phyloP scores from a whole-genome alignment of 768 basidiomycete genomes.

The Amanita rimosa region DNA sequence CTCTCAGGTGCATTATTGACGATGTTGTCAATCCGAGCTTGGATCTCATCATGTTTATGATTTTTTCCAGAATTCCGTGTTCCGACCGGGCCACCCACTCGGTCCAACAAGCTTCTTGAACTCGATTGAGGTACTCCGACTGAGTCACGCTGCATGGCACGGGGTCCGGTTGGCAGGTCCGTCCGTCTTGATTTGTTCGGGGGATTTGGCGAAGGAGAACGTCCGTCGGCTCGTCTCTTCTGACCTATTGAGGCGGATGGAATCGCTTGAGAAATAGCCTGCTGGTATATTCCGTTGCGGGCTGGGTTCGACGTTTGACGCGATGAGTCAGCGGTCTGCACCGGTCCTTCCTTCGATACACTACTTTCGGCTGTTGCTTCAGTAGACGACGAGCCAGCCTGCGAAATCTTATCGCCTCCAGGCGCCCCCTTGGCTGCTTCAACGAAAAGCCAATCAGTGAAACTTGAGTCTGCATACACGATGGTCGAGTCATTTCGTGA shows the following conservation, averaged over 20 bases:
- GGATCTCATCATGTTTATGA: slow-evolving; percentile 54
- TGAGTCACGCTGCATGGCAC: slow-evolving; percentile 59
- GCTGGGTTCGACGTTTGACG: slow-evolving; percentile 35
- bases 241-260: slow-evolving; percentile 41
- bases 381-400: slow-evolving; percentile 23
- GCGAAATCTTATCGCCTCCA: slow-evolving; percentile 32
- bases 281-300: slow-evolving; percentile 58
- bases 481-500: not conserved
- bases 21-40: slow-evolving; percentile 71
- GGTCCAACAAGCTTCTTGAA: slow-evolving; percentile 65
- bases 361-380: slow-evolving; percentile 20
- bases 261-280: slow-evolving; percentile 57
- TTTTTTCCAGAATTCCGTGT: slow-evolving; percentile 25
- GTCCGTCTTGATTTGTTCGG: slow-evolving; percentile 65
- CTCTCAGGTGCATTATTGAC: slow-evolving; percentile 44
- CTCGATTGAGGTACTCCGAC: slow-evolving; percentile 17
- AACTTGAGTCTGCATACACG: slow-evolving; percentile 49
- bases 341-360: slow-evolving; percentile 20
- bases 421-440: slow-evolving; percentile 65
- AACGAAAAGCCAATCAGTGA: slow-evolving; percentile 83
- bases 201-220: slow-evolving; percentile 54
- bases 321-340: slow-evolving; percentile 25
- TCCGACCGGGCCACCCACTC: slow-evolving; percentile 53
- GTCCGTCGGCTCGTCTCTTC: slow-evolving; percentile 55
- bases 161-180: slow-evolving; percentile 76